Conservation (phyloP, 2,329 filamentous ascomycete species). For the Didymella pomorum region DNA sequence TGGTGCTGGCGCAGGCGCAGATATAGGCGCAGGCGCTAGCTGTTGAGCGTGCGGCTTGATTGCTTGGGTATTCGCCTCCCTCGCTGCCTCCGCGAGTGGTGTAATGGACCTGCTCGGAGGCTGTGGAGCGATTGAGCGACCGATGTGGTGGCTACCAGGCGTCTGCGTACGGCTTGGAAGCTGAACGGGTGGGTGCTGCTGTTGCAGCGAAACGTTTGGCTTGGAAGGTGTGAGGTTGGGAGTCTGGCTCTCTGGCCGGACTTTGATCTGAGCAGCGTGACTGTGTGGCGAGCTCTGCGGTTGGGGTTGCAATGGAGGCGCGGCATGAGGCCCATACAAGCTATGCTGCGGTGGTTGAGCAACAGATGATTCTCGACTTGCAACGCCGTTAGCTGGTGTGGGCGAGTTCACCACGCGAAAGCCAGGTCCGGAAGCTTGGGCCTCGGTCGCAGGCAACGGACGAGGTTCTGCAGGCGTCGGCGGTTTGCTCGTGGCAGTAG, state of each 20-base stretch:
- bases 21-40: slow-evolving; percentile 20
- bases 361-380: slow-evolving; percentile 34
- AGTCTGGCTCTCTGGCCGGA: slow-evolving; percentile 17
- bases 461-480: slow-evolving; percentile 10
- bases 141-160: slow-evolving; percentile 28
- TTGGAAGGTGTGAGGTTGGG: slow-evolving; percentile 27
- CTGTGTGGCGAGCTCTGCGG: slow-evolving; percentile 19
- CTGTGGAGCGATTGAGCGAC: slow-evolving; percentile 37
- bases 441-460: background rate
- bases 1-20: slow-evolving; percentile 7
- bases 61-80: slow-evolving; percentile 30
- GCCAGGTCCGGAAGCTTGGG: slow-evolving; percentile 23
- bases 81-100: slow-evolving; percentile 35
- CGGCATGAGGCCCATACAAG: slow-evolving; percentile 29
- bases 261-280: slow-evolving; percentile 19
- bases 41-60: slow-evolving; percentile 24
- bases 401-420: slow-evolving; percentile 27
- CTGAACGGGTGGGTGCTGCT: slow-evolving; percentile 30
- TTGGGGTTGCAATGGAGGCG: slow-evolving; percentile 22
- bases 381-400: slow-evolving; percentile 23
- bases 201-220: slow-evolving; percentile 25
- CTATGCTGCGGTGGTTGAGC: slow-evolving; percentile 29
- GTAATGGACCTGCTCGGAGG: slow-evolving; percentile 42
- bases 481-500: slow-evolving; percentile 12
- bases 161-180: slow-evolving; percentile 38